A percentile compares a stretch with the other conserved stretches of the same genome.
Conservation (phyloP, 495 filamentous ascomycete genomes). For the Daldinia bambusicola region DNA sequence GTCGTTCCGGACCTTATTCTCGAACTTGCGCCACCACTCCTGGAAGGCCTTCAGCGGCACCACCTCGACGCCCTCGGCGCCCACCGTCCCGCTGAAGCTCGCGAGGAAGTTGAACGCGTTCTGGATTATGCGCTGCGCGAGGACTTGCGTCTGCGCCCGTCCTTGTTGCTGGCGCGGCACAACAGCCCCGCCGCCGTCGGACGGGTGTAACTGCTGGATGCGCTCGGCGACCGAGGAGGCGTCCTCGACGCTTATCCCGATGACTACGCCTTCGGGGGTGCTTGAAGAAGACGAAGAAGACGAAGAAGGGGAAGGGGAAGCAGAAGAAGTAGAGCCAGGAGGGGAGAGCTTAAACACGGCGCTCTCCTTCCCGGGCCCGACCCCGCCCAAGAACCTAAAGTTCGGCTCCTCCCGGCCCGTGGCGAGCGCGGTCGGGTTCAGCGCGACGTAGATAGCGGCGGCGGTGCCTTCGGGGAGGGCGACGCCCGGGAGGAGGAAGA, state of each 20-base stretch:
- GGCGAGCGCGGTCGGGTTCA: constrained; percentile 45
- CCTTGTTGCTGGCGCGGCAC: too few relatives aligned
- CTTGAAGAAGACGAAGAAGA: constrained; percentile 20
- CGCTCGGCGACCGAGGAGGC: constrained; percentile 74
- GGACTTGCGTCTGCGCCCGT: constrained; percentile 68
- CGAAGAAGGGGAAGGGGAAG: too few relatives aligned
- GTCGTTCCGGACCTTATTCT: constrained; percentile 84
- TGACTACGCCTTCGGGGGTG: constrained; percentile 58
- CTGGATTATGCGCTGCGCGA: constrained; percentile 92
- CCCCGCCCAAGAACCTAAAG: constrained; percentile 86
- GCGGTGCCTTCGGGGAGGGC: constrained; percentile 78
- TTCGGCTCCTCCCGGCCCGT: constrained; percentile 49
- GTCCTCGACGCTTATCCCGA: constrained; percentile 88
- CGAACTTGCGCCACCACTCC: constrained; percentile 98
- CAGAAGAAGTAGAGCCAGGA: constrained; percentile 15
- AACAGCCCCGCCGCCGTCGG: too few relatives aligned
- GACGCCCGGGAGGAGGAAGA: constrained; percentile 88
- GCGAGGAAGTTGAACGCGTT: constrained; percentile 98
- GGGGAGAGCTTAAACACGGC: constrained; percentile 80
- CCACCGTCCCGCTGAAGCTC: constrained; percentile 74
- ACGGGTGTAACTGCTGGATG: constrained; percentile 65
- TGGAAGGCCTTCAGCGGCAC: constrained; percentile 90
- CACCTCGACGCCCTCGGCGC: constrained; percentile 72
- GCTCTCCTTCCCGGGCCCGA: constrained; percentile 87
- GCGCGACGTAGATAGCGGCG: constrained; percentile 87